These are phyloP conservation scores for Chalciporus piperatus DNA, from an alignment of 768 basidiomycete genomes.

Conservation along the genomic window DNA sequence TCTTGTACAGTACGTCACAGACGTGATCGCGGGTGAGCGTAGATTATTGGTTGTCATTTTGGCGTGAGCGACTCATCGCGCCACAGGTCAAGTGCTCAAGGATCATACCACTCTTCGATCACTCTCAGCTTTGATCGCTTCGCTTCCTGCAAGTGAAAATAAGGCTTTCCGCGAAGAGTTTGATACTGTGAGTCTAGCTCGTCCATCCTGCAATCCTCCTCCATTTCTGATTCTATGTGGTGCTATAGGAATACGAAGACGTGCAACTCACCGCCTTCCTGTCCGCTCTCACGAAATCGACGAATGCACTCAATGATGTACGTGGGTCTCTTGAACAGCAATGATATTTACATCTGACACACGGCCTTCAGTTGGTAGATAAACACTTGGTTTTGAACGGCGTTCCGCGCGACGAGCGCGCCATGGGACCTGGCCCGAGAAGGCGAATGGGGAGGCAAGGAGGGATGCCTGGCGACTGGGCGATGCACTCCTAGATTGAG, in stretches of 20 bases:
- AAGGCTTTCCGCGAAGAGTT: constrained; percentile 86
- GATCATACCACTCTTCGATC: constrained; percentile 84
- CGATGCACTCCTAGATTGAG: constrained; percentile 40
- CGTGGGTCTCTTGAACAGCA: constrained; percentile 25
- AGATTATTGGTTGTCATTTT: background rate
- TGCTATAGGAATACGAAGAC: constrained; percentile 85
- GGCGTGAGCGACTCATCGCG: background rate
- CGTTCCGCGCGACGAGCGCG: constrained; percentile 49
- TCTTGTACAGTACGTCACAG: constrained; percentile 82
- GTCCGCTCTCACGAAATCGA: constrained; percentile 83
- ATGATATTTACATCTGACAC: constrained; percentile 5
- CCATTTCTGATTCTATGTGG: constrained; percentile 1
- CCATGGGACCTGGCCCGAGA: constrained; percentile 43
- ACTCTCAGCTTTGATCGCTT: constrained; percentile 81
- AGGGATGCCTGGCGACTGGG: constrained; percentile 52
- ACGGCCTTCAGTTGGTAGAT: constrained; percentile 60
- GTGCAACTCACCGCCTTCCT: constrained; percentile 91
- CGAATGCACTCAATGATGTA: constrained; percentile 87
- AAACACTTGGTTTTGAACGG: constrained; percentile 67
- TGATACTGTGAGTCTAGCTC: constrained; percentile 57
- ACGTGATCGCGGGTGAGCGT: constrained; percentile 65
- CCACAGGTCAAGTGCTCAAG: constrained; percentile 62
- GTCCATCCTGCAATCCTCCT: background rate
- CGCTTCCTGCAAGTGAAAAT: constrained; percentile 84
- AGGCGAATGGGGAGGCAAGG: constrained; percentile 51